Base-by-base conservation (phyloP, 169 alveolate genomes). In the Eimeria falciformis region DNA sequence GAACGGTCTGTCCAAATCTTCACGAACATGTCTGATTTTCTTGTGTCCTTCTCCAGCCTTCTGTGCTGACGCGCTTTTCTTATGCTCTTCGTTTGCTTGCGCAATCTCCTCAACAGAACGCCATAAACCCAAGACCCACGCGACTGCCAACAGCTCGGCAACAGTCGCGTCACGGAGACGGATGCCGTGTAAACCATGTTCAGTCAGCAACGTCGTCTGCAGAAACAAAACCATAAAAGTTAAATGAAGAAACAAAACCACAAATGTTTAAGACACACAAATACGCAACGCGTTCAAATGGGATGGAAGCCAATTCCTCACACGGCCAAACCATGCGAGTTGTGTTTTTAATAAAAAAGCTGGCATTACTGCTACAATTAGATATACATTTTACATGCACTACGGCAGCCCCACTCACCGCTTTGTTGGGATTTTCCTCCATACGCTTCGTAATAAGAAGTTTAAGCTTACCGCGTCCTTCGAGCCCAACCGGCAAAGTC, bases 71-170 rank as follows among this genome's bases (percentile, higher is more conserved):
- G 40, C 53, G 43, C 90, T 27, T 17, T 78, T 9, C 43, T 40
- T 27, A 11, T 9, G 43, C 12, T 82, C 78, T 37, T 82, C 90
- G 75, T 82, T 66, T 7, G 14, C 69, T 25, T 68, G 75, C 18
- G 29, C 78, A 5, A 82, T 55, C 37, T 82, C 73, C 43, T 40
- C 75, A 21, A 82, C 90, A 17, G 45, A 46, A 21, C 45, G 56
- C 90, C 90, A 82, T 78, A 50, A 68, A 27, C 65, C 56, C 56
- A 82, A 46, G 23, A 58, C 78, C 90, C 90, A 82, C 14, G 90
- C 90, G 25, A 82, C 21, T 5, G 90, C 90, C 17, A 82, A 58
- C 45, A 82, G 90, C 90, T 82, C 77, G n/a, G 90, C 77, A n/a
- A 82, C 90, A 3, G 90, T 82, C 17, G 90, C 90, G 23, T 56